Base-by-base conservation (phyloP, 75 land plant genomes). In the Cunninghamia lanceolata region DNA sequence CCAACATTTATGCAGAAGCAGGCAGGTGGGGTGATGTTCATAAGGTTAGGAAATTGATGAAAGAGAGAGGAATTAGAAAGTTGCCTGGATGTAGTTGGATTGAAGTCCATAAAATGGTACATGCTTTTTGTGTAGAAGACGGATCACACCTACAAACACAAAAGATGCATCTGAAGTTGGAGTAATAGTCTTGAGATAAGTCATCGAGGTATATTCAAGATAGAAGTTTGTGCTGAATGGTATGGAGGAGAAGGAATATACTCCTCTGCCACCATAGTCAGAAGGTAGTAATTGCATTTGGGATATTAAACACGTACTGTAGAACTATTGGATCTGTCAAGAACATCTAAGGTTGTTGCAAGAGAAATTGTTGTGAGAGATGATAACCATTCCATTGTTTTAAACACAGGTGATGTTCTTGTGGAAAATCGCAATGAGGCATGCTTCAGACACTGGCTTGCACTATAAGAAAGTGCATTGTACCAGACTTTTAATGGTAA, bases 1-100 rank as follows among this genome's bases (percentile, higher is more conserved):
- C 45, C 39, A 77, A 77, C n/a, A 77, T 77, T 77, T 34, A 77
- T 77, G 80, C 80, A 38, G 43, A 39, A 39, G 45, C 43, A 7
- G 80, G 80, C 28, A 77, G 80, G 45, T 77, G 80, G 80, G 45
- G 45, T 39, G 80, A 39, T 10, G 42, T 77, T 77, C 11, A 77
- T 38, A 77, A 40, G 80, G 80, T 77, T 19, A 7, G 45, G 45
- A 40, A 25, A 39, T 38, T 40, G 43, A 77, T 77, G 80, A 77
- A 77, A 19, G 28, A 77, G 25, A 77, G 45, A 77, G 80, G 80
- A 39, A 34, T 39, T 9, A 77, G 15, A 77, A 77, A 39, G 45
- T 19, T 40, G 42, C 80, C 45, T 40, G 80, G 80, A 77, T 77
- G 80, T 25, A 77, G 80, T 77, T 77, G 80, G 80, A 77, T 77